Evolutionary conservation across 2,329 filamentous ascomycete species (phyloP).

Genomic region (Ophiognomonia clavigignenti-juglandacearum): DNA sequence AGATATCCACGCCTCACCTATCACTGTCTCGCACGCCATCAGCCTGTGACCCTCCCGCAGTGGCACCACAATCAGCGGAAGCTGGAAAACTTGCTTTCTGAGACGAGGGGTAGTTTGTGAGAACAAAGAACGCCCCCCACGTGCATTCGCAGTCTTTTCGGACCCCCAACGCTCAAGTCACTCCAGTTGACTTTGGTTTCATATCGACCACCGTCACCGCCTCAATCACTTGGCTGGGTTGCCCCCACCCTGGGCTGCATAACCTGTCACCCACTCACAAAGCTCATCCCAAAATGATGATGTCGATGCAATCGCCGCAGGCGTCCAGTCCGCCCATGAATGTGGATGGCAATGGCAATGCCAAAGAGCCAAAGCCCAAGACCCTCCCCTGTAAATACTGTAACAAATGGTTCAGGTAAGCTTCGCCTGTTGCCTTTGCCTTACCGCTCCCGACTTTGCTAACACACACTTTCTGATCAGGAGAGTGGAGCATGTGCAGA

Average conservation of each 20-base stretch:
- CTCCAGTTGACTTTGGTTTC: conserved; percentile 3
- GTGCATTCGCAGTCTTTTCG: conserved; percentile 1
- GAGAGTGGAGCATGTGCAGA: conserved; percentile 60
- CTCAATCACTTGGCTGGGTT: conserved; percentile 1
- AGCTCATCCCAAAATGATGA: conserved; percentile 33
- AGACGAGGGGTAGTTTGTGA: conserved; percentile 6
- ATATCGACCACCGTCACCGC: neutral
- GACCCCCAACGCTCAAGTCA: neutral
- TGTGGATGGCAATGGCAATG: conserved; percentile 44
- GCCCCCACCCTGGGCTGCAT: conserved; percentile 2
- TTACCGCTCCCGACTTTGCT: conserved; percentile 19
- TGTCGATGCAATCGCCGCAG: conserved; percentile 50
- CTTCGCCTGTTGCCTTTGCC: conserved; percentile 11
- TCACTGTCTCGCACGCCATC: conserved; percentile 1
- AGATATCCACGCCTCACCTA: conserved; percentile 3
- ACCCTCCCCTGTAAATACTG: conserved; percentile 59
- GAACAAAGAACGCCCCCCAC: conserved; percentile 5
- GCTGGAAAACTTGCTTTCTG: neutral
- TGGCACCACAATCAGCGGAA: neutral
- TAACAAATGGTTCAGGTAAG: conserved; percentile 58
- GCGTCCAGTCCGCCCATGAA: conserved; percentile 32
- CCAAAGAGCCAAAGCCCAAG: conserved; percentile 55
- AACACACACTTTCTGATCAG: conserved; percentile 37
- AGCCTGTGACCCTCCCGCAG: neutral
- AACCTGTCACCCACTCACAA: conserved; percentile 8